Evolutionary conservation across 1,284 basidiomycete species (phyloP), one percentile per base, ranked within the genome.

Genomic region (Apiotrichum montevideense): DNA sequence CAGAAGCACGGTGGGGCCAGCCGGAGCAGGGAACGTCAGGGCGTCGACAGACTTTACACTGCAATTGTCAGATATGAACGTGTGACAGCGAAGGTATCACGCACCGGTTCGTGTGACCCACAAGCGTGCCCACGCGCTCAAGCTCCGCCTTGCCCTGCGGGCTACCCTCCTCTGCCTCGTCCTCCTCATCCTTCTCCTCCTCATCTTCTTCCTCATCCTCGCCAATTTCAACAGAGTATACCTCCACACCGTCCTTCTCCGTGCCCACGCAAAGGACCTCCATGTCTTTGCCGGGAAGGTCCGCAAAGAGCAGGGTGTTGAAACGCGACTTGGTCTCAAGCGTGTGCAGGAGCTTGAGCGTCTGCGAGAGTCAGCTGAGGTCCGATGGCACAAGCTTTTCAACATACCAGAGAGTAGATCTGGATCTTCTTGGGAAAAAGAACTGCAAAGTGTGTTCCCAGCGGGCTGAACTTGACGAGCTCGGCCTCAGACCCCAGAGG

Each of bases 401-500:
- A 34, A 65, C 69, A 60, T 45, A 71, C 70, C 42, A 68, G 55
- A 13, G 58, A 61, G 56, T 69, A 72, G 33, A 72, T 55, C 51
- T 66, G 65, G 21, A 95, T 82, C n/a, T 81, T 85, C 47, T 81
- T 83, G 35, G 83, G 83, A 14, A 83, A 82, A 66, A 90, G 85
- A 0, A 96, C 87, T 11, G 84, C 84, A 67, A 95, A 91, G 35
- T 85, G 79, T 3, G 82, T 80, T 0, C 92, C 92, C 6, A 83
- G 81, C 1, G 80, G 79, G 2, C 89, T 89, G 85, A 91, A 96
- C 35, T 86, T 82, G 34, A 94, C 90, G 7, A 87, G 75, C 68
- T 96, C 92, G 0, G 87, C 90, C 80, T 95, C 92, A 77, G 86
- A 86, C 14, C 88, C 88, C 4, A 96, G 77, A 68, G 93, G 90